A percentile compares a stretch with the other conserved stretches of the same genome.
phyloP scores from a whole-genome alignment of 2,329 filamentous ascomycete species.

The Diaporthe citriasiana region DNA sequence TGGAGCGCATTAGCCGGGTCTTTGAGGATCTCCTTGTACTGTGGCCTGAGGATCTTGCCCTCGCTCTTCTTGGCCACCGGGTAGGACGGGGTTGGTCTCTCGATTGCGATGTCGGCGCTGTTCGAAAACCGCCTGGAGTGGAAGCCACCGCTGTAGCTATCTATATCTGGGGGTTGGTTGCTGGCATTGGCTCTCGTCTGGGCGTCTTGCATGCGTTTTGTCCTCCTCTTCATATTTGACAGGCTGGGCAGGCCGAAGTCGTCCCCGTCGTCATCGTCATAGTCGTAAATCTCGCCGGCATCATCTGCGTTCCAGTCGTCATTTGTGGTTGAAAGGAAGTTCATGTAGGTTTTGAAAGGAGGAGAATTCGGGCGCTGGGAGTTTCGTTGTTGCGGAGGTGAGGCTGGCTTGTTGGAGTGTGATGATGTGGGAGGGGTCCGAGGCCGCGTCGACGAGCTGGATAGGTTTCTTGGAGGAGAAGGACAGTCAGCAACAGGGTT shows the following conservation, averaged over 20 bases:
- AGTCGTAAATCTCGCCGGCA: conserved; percentile 80
- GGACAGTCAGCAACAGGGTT: conserved; percentile 43
- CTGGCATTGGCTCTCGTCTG: conserved; percentile 52
- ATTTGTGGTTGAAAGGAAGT: conserved; percentile 84
- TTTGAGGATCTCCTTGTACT: conserved; percentile 95
- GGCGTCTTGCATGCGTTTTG: conserved; percentile 64
- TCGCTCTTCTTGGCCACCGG: conserved; percentile 90
- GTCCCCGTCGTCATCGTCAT: conserved; percentile 91
- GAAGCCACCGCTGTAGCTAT: conserved; percentile 29
- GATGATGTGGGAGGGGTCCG: conserved; percentile 79
- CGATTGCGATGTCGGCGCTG: conserved; percentile 94
- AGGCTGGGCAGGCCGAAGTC: conserved; percentile 96
- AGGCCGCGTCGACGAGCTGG: conserved; percentile 73
- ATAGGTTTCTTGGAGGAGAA: conserved; percentile 36
- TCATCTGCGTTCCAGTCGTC: conserved; percentile 86
- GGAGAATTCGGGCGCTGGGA: conserved; percentile 71
- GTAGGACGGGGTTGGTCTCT: conserved; percentile 85
- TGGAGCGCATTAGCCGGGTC: conserved; percentile 94
- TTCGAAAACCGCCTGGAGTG: conserved; percentile 73
- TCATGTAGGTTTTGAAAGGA: conserved; percentile 81
- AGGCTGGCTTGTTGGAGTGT: conserved; percentile 60
- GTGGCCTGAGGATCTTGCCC: conserved; percentile 94
- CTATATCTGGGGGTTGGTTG: conserved; percentile 41
- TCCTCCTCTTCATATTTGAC: conserved; percentile 87
- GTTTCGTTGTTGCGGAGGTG: conserved; percentile 56